A percentile compares a stretch with the other conserved stretches of the same genome.
Conservation (phyloP, 2,329 filamentous ascomycete species). For the Ophiocordyceps camponoti-rufipedis region DNA sequence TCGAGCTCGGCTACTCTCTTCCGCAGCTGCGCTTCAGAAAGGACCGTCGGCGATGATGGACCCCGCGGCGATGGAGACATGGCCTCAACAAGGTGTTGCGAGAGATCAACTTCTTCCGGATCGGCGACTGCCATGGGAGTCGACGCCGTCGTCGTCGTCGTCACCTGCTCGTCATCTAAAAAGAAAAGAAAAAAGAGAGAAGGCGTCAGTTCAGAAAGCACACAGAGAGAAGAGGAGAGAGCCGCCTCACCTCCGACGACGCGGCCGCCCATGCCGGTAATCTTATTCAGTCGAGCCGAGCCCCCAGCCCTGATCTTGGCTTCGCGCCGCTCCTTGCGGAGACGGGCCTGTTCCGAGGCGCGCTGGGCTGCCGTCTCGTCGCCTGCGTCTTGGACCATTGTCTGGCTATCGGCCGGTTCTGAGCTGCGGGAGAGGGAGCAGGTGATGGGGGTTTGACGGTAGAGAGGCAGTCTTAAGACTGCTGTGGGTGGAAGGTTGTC, state of each 20-base stretch:
- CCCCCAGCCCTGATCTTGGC: constrained; percentile 62
- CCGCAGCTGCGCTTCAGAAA: constrained; percentile 42
- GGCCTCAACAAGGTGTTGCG: not conserved
- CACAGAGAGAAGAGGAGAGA: too few relatives aligned
- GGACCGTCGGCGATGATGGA: constrained; percentile 6
- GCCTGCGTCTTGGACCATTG: constrained; percentile 22
- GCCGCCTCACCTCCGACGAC: constrained; percentile 12
- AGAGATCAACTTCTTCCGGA: not conserved
- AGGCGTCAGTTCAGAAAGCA: too few relatives aligned
- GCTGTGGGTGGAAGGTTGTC: too few relatives aligned
- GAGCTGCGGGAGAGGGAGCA: too few relatives aligned
- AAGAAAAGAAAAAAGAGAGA: too few relatives aligned
- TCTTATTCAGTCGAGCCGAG: constrained; percentile 51
- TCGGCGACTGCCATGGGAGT: too few relatives aligned
- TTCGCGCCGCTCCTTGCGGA: constrained; percentile 62
- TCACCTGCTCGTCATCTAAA: too few relatives aligned
- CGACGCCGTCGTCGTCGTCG: too few relatives aligned
- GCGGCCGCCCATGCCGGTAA: constrained; percentile 46
- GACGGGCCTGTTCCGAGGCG: constrained; percentile 47
- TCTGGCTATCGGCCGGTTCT: not conserved
- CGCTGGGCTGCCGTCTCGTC: constrained; percentile 29
- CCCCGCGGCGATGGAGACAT: too few relatives aligned
- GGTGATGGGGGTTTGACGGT: too few relatives aligned
- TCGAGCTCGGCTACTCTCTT: constrained; percentile 31
- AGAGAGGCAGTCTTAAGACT: too few relatives aligned